phyloP scores from a whole-genome alignment of 2,329 filamentous ascomycete species.

The Lizonia empirigonia region DNA sequence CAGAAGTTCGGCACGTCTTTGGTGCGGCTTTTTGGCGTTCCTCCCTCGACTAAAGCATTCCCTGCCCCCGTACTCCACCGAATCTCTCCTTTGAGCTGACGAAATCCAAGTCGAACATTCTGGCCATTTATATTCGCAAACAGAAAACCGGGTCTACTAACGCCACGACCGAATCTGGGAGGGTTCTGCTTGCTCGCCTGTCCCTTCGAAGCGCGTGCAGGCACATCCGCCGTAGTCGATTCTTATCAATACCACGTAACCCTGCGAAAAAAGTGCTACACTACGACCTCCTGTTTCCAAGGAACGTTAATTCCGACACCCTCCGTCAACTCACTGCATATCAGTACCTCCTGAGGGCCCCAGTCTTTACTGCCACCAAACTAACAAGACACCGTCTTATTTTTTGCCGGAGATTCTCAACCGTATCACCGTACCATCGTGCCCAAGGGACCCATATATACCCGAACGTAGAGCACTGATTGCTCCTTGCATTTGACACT shows the following conservation, averaged over 20 bases:
- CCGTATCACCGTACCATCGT: constrained; percentile 3
- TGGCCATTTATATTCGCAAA: constrained; percentile 33
- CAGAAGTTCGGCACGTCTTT: constrained; percentile 23
- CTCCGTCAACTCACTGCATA: not conserved
- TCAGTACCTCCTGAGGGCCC: not conserved
- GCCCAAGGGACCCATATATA: constrained; percentile 27
- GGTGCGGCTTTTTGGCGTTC: constrained; percentile 29
- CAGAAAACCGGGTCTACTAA: constrained; percentile 31
- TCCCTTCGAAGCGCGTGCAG: constrained; percentile 20
- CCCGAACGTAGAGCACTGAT: constrained; percentile 22
- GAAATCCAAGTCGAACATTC: constrained; percentile 39
- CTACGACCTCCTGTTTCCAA: constrained; percentile 13
- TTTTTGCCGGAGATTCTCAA: constrained; percentile 7
- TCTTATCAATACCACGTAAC: constrained; percentile 29
- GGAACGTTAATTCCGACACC: constrained; percentile 10
- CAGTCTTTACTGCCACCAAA: not conserved
- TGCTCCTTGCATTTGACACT: constrained; percentile 23
- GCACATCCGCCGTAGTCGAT: constrained; percentile 20
- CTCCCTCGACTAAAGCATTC: constrained; percentile 23
- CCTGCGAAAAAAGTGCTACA: constrained; percentile 13
- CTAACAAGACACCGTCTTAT: constrained; percentile 1
- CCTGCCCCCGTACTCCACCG: constrained; percentile 31
- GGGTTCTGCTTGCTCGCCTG: constrained; percentile 17
- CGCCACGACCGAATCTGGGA: constrained; percentile 24
- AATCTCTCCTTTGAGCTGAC: constrained; percentile 32